Evolutionary conservation across 306 rosid species (phyloP), one percentile per base, ranked within the genome.

Genomic region (Hippophae gyantsensis): DNA sequence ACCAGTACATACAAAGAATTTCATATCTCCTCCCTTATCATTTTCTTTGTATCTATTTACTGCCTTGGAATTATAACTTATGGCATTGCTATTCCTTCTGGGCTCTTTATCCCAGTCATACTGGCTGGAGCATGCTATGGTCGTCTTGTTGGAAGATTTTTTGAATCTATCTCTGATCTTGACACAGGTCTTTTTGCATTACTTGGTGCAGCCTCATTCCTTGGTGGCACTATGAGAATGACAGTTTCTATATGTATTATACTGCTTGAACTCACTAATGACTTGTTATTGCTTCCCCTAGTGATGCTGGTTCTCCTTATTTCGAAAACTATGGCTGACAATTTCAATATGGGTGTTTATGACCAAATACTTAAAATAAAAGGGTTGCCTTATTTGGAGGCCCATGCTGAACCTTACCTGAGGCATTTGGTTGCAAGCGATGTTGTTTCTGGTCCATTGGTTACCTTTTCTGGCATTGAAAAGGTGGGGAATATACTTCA

Each of bases 181-280:
- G 97, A 83, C 74, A 82, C 69, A 14, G 90, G 96, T 48, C 80
- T 92, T 72, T 92, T 79, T 62, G 82, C 98, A 56, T 85, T 92
- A 67, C 96, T 92, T 11, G 98, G 98, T 60, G 89, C 98, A 40
- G 93, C 98, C 50, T 85, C 96, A 14, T 80, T 92, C 72, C 95
- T 92, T 13, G 98, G 96, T 48, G 98, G 98, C 56, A 92, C 96
- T 60, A 92, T 92, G 98, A 85, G 98, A 72, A 92, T 92, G 98
- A 92, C 98, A 5, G 98, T 92, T 43, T 92, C 96, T 57, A 44
- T 89, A 0, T 89, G 97, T 51, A 59, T 89, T 58, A 89, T 89
- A 73, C 86, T 89, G 58, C 97, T 89, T 54, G 97, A 89, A 69
- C 90, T 89, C 40, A 89, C 97, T 0, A 89, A 89, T 69, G 75